Base-by-base conservation (phyloP, 2,329 filamentous ascomycete genomes). In the Venturiaceae sp. region DNA sequence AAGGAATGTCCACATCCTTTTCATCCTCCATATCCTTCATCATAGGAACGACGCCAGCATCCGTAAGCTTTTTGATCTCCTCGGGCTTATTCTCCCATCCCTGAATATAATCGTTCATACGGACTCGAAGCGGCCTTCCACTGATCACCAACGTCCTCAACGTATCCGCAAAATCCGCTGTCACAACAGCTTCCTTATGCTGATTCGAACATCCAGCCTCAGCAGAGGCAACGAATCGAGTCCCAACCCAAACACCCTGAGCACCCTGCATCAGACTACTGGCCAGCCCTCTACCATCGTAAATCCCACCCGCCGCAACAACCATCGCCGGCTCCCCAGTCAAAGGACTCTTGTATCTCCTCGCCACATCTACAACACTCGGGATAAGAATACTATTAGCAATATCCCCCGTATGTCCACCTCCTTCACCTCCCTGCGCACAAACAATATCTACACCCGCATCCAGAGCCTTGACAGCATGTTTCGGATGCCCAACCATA, bases 401-500 rank as follows among this genome's bases (percentile, higher is more conserved):
- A 47, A 96, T 84, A 61, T 94, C 87, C 32, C 92, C 92, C 1
- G 92, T 96, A 74, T 97, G 92, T 0, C 92, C 92, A 19, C 92
- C 92, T 1, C 92, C 92, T 72, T 97, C 92, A 55, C 90, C 90
- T 52, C 92, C 92, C 75, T 97, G 92, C 2, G 92, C 86, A 70
- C 91, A 96, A 5, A 97, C 82, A 63, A 96, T 86, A 73, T 97
- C 92, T 9, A 95, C 90, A 46, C 92, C 92, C 0, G 86, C 82
- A 54, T 90, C 83, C 3, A 97, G 77, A 2, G 92, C 92, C 75
- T 96, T 96, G 70, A 86, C 82, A 0, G 92, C 92, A 71, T 97
- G 92, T 70, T 87, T 90, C 1, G 92, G 92, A 66, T 92, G 88
- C 0, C 92, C 92, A 21, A 96, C 91, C 92, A 96, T 96, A 72